Evolutionary conservation across 2,329 filamentous ascomycete species (phyloP), one percentile per base, ranked within the genome.

Genomic region (Cordyceps pruinosa): DNA sequence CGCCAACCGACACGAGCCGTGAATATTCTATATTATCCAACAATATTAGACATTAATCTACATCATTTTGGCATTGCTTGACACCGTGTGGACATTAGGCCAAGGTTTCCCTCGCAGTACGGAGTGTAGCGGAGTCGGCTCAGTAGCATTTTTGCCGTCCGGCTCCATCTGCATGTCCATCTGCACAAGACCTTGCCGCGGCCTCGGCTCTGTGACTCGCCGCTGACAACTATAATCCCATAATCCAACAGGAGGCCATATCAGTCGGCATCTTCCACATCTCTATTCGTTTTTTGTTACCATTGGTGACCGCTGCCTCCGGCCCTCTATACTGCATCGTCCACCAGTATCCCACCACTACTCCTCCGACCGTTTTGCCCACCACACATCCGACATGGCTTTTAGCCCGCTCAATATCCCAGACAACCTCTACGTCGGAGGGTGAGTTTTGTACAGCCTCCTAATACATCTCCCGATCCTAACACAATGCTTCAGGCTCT

Each of bases 401-500:
- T 34, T 53, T 9, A 59, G 58, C 32, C 35, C 58, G 17, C 34
- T 57, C 28, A 56, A 56, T 41, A 45, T 56, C 41, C 47, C 42
- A 23, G 58, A 57, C 21, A 56, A 56, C 42, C 52, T 59, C 51
- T 57, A 52, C 26, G 41, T 59, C 12, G 58, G 53, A 42, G 58
- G 58, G 58, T 59, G 32, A 52, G 57, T 50, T 3, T 2, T 19
- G 8, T 12, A 3, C 9, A 9, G 21, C 15, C 8, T 34, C 15
- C 8, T 4, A 17, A 25, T 32, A 10, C 5, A 21, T 37, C 26
- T 7, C 2, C 42, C n/a, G 28, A 19, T 50, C 23, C 37, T 46
- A 15, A 54, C 41, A 64, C 46, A 34, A 50, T 37, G 63, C 57
- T 19, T 17, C 72, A 96, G 92, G 58, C 81, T 96, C 62, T 92